Percentiles rank a stretch among this genome's conserved stretches.
phyloP scores from a whole-genome alignment of 495 filamentous ascomycete species.

The Hypoxylon fuscum region DNA sequence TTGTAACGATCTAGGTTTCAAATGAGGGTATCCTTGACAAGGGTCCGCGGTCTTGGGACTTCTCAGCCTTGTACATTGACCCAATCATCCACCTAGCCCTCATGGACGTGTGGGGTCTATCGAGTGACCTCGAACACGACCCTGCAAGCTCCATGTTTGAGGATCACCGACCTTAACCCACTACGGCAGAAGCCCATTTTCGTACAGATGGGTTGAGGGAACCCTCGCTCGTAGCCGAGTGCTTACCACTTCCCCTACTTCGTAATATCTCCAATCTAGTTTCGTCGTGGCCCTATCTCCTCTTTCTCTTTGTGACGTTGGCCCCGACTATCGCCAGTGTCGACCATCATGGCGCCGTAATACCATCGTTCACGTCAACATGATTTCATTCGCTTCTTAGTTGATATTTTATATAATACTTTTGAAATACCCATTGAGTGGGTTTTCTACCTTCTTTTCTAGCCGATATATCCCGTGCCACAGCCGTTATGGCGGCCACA shows the following conservation, averaged over 20 bases:
- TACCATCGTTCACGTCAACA: constrained; percentile 28
- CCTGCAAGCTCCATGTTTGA: constrained; percentile 44
- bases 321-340: constrained; percentile 25
- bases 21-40: constrained; percentile 22
- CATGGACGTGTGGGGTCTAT: constrained; percentile 25
- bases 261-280: constrained; percentile 12
- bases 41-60: constrained; percentile 27
- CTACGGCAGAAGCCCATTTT: constrained; percentile 32
- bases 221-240: constrained; percentile 26
- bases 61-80: constrained; percentile 28
- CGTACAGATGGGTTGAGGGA: constrained; percentile 18
- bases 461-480: constrained; percentile 36
- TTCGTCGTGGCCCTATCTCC: constrained; percentile 13
- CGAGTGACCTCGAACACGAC: constrained; percentile 37
- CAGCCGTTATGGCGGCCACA: constrained; percentile 55
- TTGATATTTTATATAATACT: constrained; percentile 40
- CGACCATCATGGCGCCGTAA: constrained; percentile 35
- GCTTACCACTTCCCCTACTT: constrained; percentile 17
- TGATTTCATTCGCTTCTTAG: constrained; percentile 47
- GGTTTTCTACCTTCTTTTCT: constrained; percentile 54
- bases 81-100: constrained; percentile 35
- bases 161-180: constrained; percentile 36
- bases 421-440: constrained; percentile 59
- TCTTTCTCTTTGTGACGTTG: constrained; percentile 20
- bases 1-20: constrained; percentile 36